Evolutionary conservation across 139 green algal species (phyloP).

Genomic region (Parachlorella kessleri): DNA sequence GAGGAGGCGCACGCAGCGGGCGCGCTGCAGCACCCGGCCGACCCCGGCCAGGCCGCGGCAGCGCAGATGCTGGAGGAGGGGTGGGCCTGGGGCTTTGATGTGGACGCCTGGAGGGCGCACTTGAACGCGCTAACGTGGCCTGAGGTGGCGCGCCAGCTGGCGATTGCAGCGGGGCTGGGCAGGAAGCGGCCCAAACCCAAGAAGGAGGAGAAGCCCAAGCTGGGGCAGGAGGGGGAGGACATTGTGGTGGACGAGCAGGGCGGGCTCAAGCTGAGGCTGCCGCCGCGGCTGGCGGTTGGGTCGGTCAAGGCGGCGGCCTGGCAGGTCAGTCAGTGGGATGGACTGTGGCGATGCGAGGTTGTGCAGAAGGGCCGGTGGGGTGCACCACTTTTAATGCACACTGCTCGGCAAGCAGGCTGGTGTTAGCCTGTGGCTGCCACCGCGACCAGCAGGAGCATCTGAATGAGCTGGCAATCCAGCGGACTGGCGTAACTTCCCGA

Average conservation of each 20-base stretch:
- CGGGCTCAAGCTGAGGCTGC: conserved; percentile 71
- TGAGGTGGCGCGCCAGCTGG: conserved; percentile 83
- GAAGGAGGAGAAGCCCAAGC: conserved; percentile 43
- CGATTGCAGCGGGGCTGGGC: conserved; percentile 50
- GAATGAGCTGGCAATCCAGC: too few species aligned
- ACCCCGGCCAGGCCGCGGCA: conserved; percentile 56
- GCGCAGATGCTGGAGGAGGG: conserved; percentile 80
- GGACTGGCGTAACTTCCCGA: too few species aligned
- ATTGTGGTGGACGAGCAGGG: conserved; percentile 49
- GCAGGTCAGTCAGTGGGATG: too few species aligned
- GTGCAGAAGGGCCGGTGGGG: too few species aligned
- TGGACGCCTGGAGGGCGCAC: conserved; percentile 90
- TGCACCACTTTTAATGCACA: too few species aligned
- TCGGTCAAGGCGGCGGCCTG: conserved; percentile 89
- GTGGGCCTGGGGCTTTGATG: conserved; percentile 92
- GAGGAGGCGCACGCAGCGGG: conserved; percentile 27
- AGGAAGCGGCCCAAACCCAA: conserved; percentile 27
- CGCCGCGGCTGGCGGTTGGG: conserved; percentile 58
- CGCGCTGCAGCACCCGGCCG: not conserved
- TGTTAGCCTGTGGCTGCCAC: too few species aligned
- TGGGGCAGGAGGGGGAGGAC: conserved; percentile 77
- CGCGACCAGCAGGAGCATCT: too few species aligned
- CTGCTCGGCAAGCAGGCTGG: too few species aligned
- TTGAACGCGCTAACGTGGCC: conserved; percentile 89
- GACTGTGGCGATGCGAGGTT: too few species aligned